Base-by-base conservation (phyloP, 2,329 filamentous ascomycete genomes). In the Fusarium nurragi region DNA sequence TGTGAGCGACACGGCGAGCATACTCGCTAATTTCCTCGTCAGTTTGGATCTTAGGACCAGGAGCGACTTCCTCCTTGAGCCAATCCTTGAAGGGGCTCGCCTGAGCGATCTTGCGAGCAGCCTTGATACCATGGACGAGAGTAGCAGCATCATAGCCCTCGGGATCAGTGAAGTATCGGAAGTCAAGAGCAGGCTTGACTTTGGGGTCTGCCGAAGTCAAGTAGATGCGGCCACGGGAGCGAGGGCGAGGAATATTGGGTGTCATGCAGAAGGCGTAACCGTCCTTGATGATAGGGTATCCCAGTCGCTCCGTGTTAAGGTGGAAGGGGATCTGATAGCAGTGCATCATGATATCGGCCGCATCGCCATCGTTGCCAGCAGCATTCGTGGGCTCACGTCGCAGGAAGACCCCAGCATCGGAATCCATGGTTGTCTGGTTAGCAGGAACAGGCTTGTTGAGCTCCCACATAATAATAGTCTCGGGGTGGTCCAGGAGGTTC, bases 291-390 rank as follows among this genome's bases (percentile, higher is more conserved):
- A 78, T 75, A 38, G 82, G 83, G 74, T 88, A 97, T 68, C 93
- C 93, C 12, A 97, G 84, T 37, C 91, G 88, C 53, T 85, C 81
- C 2, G 93, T 97, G 84, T 97, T 97, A 69, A 93, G 87, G 64
- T 89, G 91, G 80, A 97, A 97, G 51, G 93, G 93, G 69, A 97
- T 96, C 79, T 97, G 93, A 82, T 97, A 97, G 85, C 93, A 97
- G 81, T 97, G 93, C 90, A 95, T 95, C 93, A 97, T 97, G 73
- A 96, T 80, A 74, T 97, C 93, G 65, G 90, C 91, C 53, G 91
- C 89, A 62, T 90, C 86, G 49, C 90, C 90, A 70, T 96, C 92
- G 65, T 82, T 84, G 64, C 83, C 83, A 8, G 79, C 76, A 4
- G 92, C 90, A 73, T 94, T 88, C 70, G 86, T 82, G 14, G 83